phyloP scores from a whole-genome alignment of 257 asterid genomes.

The Przewalskia tangutica region DNA sequence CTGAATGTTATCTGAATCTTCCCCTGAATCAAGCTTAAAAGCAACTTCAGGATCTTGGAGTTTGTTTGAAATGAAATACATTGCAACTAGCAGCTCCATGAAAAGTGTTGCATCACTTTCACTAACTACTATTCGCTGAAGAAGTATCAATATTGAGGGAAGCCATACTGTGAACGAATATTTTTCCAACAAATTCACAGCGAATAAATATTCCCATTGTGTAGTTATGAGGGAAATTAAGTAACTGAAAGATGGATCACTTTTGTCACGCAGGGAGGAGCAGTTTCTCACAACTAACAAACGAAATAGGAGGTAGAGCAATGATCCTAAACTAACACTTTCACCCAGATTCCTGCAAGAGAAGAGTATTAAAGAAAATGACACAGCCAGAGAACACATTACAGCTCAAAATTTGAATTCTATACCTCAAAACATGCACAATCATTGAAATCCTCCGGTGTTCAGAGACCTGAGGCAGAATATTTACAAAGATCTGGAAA shows the following conservation, averaged over 20 bases:
- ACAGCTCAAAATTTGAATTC: conserved; percentile 1
- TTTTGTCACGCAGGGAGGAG: conserved; percentile 21
- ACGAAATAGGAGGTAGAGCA: conserved; percentile 63
- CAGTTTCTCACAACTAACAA: conserved; percentile 44
- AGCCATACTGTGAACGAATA: conserved; percentile 78
- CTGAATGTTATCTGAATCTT: conserved; percentile 52
- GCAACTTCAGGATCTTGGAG: conserved; percentile 73
- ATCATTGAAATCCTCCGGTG: conserved; percentile 59
- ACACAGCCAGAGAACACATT: conserved; percentile 1
- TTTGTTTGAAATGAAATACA: conserved; percentile 58
- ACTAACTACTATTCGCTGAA: conserved; percentile 42
- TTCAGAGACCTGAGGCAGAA: conserved; percentile 70
- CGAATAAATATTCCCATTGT: conserved; percentile 80
- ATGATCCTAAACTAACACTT: conserved; percentile 61
- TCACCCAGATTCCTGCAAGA: conserved; percentile 73
- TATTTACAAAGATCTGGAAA: conserved; percentile 62
- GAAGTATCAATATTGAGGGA: conserved; percentile 54
- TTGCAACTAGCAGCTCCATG: conserved; percentile 44
- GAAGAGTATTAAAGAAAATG: conserved; percentile 27
- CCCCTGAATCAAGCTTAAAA: conserved; percentile 59
- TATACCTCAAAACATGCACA: conserved; percentile 60
- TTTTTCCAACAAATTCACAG: conserved; percentile 55
- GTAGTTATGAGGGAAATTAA: conserved; percentile 23
- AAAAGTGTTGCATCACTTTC: conserved; percentile 32
- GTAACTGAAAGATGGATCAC: conserved; percentile 29